Conservation (phyloP, 805 yeast genomes). For the Saccharomycopsis olivae region DNA sequence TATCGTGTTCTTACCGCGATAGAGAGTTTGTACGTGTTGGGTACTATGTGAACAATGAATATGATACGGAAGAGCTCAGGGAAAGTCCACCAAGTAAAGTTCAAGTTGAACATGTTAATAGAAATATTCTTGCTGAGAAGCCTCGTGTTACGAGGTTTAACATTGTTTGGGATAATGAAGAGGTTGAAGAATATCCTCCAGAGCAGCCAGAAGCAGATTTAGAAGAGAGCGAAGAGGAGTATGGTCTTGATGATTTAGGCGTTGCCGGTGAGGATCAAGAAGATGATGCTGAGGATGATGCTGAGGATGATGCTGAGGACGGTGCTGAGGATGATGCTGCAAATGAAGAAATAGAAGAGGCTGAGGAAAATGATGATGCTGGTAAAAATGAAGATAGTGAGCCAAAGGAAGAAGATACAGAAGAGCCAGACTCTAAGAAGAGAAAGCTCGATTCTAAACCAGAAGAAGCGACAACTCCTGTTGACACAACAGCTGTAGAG, state of each 20-base stretch:
- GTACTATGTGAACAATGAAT: slow-evolving; percentile 94
- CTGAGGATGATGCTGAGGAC: slow-evolving; percentile 31
- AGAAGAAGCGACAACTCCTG: slow-evolving; percentile 16
- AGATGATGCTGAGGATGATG: slow-evolving; percentile 37
- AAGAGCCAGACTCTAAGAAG: slow-evolving; percentile 9
- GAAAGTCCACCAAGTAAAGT: slow-evolving; percentile 92
- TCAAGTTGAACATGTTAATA: slow-evolving; percentile 85
- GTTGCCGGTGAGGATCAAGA: slow-evolving; percentile 37
- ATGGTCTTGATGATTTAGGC: slow-evolving; percentile 40
- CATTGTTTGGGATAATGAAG: slow-evolving; percentile 90
- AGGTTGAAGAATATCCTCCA: slow-evolving; percentile 67
- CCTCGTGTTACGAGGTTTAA: slow-evolving; percentile 96
- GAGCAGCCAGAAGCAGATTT: slow-evolving; percentile 54
- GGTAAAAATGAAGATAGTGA: not conserved
- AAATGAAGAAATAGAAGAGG: slow-evolving; percentile 13
- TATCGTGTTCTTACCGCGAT: slow-evolving; percentile 88
- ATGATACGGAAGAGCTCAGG: slow-evolving; percentile 84
- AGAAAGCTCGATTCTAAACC: slow-evolving; percentile 1
- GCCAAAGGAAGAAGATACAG: too few species aligned
- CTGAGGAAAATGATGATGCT: not conserved
- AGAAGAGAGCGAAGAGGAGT: slow-evolving; percentile 55
- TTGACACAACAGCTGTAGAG: slow-evolving; percentile 11
- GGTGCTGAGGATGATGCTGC: slow-evolving; percentile 30
- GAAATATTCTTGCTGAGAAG: slow-evolving; percentile 92
- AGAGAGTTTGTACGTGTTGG: slow-evolving; percentile 96